These are phyloP conservation scores for Coemansia brasiliensis DNA, from an alignment of 192 early-diverging fungal genomes.

Conservation along the genomic window DNA sequence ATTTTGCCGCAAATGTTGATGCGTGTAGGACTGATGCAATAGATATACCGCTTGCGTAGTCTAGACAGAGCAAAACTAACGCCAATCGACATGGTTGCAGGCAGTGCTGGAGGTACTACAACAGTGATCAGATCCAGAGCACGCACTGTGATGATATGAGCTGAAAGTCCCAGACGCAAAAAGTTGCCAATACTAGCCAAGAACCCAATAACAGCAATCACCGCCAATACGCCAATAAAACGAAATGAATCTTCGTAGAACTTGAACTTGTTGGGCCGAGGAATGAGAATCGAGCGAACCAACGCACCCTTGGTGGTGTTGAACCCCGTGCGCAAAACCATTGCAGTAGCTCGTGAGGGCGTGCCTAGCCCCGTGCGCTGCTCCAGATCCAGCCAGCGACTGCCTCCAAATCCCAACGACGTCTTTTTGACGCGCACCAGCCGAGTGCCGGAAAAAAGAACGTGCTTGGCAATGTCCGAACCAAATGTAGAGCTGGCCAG, in stretches of 20 bases:
- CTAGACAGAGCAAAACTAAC: constrained; percentile 91
- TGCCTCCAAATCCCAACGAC: constrained; percentile 41
- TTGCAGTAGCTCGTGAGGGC: constrained; percentile 67
- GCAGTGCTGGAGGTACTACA: constrained; percentile 93
- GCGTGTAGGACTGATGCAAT: constrained; percentile 88
- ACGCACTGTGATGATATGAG: constrained; percentile 75
- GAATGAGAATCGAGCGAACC: constrained; percentile 94
- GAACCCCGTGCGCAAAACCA: constrained; percentile 91
- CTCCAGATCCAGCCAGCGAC: constrained; percentile 48
- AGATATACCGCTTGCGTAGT: constrained; percentile 78
- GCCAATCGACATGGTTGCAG: constrained; percentile 97
- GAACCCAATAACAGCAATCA: constrained; percentile 84
- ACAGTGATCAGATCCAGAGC: constrained; percentile 96
- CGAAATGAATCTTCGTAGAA: constrained; percentile 97
- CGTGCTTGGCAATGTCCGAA: constrained; percentile 76
- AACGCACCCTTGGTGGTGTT: constrained; percentile 96
- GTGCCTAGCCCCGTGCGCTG: constrained; percentile 43
- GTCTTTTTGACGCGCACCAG: constrained; percentile 76
- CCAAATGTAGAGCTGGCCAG: constrained; percentile 54
- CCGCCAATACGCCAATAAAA: constrained; percentile 88
- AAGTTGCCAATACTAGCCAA: constrained; percentile 88
- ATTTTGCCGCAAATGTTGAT: constrained; percentile 97
- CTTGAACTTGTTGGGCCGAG: constrained; percentile 93
- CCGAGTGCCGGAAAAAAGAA: constrained; percentile 91
- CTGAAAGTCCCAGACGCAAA: constrained; percentile 70